These are phyloP conservation scores for Penicillium sp. DNA, from an alignment of 2,329 filamentous ascomycete species.

Conservation along the genomic window DNA sequence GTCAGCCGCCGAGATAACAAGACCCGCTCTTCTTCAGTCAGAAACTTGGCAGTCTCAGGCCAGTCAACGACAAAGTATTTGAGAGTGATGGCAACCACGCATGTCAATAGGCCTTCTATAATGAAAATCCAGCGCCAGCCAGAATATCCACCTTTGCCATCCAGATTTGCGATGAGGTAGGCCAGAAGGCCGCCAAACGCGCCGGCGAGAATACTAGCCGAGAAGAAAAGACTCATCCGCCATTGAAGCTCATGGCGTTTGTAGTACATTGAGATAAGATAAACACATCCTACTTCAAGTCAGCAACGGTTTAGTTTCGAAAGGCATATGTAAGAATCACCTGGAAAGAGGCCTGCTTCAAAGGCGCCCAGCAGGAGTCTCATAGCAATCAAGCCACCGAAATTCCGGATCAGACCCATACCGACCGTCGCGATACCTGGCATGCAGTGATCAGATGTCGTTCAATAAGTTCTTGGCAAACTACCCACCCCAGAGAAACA, in stretches of 20 bases:
- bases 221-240: constrained; percentile 27
- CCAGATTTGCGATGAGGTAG: constrained; percentile 27
- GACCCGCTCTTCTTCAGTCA: constrained; percentile 19
- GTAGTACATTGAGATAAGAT: no score
- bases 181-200: constrained; percentile 32
- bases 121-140: constrained; percentile 36
- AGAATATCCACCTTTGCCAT: constrained; percentile 25
- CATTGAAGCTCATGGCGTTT: constrained; percentile 28
- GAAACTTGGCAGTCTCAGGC: constrained; percentile 23
- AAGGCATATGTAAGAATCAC: no score
- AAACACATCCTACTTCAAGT: no score
- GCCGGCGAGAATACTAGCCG: constrained; percentile 22
- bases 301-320: no score
- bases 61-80: constrained; percentile 25
- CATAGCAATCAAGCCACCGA: no score
- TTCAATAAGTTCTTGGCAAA: no score
- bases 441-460: no score
- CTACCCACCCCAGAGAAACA: constrained; percentile 42
- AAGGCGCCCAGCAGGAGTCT: no score
- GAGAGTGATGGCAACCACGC: constrained; percentile 23
- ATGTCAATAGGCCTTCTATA: constrained; percentile 27
- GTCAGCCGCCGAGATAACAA: no score
- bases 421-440: no score
- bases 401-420: no score
- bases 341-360: no score